Conservation (phyloP, 75 land plant species). For the Cunninghamia lanceolata region DNA sequence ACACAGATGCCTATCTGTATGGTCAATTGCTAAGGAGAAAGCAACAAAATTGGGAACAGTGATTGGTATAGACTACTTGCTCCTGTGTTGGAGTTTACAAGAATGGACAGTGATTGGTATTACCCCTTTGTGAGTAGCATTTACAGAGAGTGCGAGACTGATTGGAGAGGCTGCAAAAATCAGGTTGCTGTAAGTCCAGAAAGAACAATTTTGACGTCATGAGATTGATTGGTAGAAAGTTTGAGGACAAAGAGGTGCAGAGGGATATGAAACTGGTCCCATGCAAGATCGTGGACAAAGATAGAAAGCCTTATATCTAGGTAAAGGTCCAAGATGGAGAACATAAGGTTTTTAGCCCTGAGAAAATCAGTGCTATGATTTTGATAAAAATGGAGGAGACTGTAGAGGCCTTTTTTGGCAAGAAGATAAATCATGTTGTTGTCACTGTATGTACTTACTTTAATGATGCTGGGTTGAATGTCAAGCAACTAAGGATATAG, state of each 20-base stretch:
- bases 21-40: constrained; percentile 44
- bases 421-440: constrained; percentile 91
- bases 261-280: constrained; percentile 83
- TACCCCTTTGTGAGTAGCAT: constrained; percentile 73
- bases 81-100: constrained; percentile 79
- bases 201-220: constrained; percentile 71
- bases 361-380: constrained; percentile 88
- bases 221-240: constrained; percentile 62
- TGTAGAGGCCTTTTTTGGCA: constrained; percentile 87
- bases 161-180: constrained; percentile 71
- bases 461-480: constrained; percentile 93
- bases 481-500: constrained; percentile 93
- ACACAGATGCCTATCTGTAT: constrained; percentile 17
- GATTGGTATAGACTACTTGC: constrained; percentile 67
- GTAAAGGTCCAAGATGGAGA: constrained; percentile 84
- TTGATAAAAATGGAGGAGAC: constrained; percentile 90
- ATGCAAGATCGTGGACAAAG: constrained; percentile 86
- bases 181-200: constrained; percentile 66
- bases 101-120: constrained; percentile 79
- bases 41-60: constrained; percentile 68
- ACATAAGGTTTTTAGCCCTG: constrained; percentile 79
- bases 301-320: constrained; percentile 85
- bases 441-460: constrained; percentile 91
- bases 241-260: constrained; percentile 89
- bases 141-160: constrained; percentile 57